A percentile compares a stretch with the other conserved stretches of the same genome.
Evolutionary conservation across 192 early-diverging fungal genomes (phyloP).

Genomic region (Backusella circina): DNA sequence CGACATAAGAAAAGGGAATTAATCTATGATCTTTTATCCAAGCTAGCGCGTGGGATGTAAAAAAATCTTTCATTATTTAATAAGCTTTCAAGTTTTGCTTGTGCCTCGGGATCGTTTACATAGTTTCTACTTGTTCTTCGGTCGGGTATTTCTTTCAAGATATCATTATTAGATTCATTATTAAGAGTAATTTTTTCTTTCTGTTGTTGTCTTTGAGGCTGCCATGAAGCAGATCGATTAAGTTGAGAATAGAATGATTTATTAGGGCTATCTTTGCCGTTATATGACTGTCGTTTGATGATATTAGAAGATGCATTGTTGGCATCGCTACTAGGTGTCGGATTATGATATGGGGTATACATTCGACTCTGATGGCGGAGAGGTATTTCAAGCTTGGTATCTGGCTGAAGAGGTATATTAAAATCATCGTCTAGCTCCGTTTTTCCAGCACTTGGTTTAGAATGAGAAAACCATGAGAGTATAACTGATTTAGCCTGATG

Average conservation of each 20-base stretch:
- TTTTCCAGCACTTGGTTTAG: not conserved
- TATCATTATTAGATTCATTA: not conserved
- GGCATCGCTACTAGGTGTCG: not conserved
- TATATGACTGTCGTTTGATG: not conserved
- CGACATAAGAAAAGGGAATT: not conserved
- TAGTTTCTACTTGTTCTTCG: conserved; percentile 16
- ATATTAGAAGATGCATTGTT: not conserved
- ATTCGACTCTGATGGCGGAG: not conserved
- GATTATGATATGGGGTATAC: conserved; percentile 1
- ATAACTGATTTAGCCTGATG: not conserved
- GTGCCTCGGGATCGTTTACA: not conserved
- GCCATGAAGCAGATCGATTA: conserved; percentile 7
- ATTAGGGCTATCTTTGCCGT: not conserved
- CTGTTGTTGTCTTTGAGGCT: not conserved
- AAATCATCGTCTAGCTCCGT: not conserved
- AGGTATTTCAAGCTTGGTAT: not conserved
- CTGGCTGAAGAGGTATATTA: not conserved
- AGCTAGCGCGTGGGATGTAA: not conserved
- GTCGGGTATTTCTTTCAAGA: conserved; percentile 6
- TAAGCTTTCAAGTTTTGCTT: conserved; percentile 2
- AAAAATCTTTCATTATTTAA: conserved; percentile 5
- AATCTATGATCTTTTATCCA: not conserved
- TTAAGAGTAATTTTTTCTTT: not conserved
- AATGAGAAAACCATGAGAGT: not conserved
- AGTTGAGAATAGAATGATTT: not conserved